Evolutionary conservation across 2,329 filamentous ascomycete genomes (phyloP).

Genomic region (Ilyonectria sp.): DNA sequence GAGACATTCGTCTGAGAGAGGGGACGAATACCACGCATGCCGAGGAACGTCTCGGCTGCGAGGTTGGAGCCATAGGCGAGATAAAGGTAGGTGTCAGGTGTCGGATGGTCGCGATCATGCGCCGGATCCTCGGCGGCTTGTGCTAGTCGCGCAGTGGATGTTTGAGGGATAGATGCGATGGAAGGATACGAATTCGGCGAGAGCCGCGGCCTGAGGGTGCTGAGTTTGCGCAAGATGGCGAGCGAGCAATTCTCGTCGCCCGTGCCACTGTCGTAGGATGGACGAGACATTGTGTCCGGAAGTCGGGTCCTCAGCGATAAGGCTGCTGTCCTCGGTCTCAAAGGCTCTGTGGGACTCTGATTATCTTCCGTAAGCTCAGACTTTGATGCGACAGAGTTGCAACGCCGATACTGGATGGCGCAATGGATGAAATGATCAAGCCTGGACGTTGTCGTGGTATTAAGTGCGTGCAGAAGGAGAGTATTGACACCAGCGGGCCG

Average conservation of each 20-base stretch:
- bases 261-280: slow-evolving; percentile 14
- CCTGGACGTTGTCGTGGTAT: slow-evolving; percentile 4
- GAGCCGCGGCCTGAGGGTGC: slow-evolving; percentile 38
- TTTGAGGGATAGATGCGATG: slow-evolving; percentile 52
- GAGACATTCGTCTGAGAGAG: slow-evolving; percentile 86
- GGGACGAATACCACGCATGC: slow-evolving; percentile 83
- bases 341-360: background rate
- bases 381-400: slow-evolving; percentile 1
- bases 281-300: slow-evolving; percentile 35
- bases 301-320: background rate
- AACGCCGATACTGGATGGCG: background rate
- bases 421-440: background rate
- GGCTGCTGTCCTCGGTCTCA: background rate
- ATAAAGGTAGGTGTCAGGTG: slow-evolving; percentile 76
- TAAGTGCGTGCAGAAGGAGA: slow-evolving; percentile 1
- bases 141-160: slow-evolving; percentile 49
- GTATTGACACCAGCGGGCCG: slow-evolving; percentile 2
- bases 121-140: slow-evolving; percentile 47
- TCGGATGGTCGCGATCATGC: slow-evolving; percentile 41
- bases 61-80: slow-evolving; percentile 96
- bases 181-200: slow-evolving; percentile 46
- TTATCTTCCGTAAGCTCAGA: too few species aligned
- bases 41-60: slow-evolving; percentile 83
- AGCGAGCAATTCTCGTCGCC: slow-evolving; percentile 29
- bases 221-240: slow-evolving; percentile 47